Evolutionary conservation across 1,284 basidiomycete genomes (phyloP), one percentile per base, ranked within the genome.

Genomic region (Termitomyces sp.): DNA sequence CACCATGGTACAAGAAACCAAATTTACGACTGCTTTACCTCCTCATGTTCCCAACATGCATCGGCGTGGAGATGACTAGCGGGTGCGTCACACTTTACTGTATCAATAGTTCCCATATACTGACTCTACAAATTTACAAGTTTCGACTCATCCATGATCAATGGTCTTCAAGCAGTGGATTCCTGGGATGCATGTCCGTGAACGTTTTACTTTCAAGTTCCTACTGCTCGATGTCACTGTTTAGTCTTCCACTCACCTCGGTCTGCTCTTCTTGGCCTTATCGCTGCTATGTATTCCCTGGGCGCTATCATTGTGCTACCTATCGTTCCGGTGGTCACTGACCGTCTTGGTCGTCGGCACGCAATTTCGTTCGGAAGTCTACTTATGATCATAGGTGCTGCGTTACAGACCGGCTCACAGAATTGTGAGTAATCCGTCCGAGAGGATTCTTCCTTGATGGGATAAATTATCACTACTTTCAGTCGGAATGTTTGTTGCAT

Each of bases 11-110:
- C 62, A 64, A 62, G 53, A 83, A 81, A 57, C 77, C 67, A 2
- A 80, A 81, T 54, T 61, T 82, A 54, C 66, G 78, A 28, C 41
- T 69, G 8, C 56, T 81, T 43, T 79, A 83, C 64, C 54, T 81
- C 28, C 50, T 81, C 49, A 70, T 83, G 62, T 68, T 81, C 57
- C 80, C 80, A 28, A 79, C 80, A 39, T 81, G 79, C 60, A 75
- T 83, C 30, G 81, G 78, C 18, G 80, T 81, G 13, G 80, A 83
- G 60, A 79, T 81, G 77, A 82, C 81, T 1, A 78, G 74, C 61
- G 81, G 80, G 78, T 75, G 53, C 56, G 76, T 66, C n/a, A 40
- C 31, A 33, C 18, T 50, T 33, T 10, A 19, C 14, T n/a, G n/a
- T 39, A 14, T 1, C 5, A 14, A 7, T 46, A 16, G 21, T 24